phyloP scores from a whole-genome alignment of 2,329 filamentous ascomycete species.

The Proliferodiscus dingleyae region DNA sequence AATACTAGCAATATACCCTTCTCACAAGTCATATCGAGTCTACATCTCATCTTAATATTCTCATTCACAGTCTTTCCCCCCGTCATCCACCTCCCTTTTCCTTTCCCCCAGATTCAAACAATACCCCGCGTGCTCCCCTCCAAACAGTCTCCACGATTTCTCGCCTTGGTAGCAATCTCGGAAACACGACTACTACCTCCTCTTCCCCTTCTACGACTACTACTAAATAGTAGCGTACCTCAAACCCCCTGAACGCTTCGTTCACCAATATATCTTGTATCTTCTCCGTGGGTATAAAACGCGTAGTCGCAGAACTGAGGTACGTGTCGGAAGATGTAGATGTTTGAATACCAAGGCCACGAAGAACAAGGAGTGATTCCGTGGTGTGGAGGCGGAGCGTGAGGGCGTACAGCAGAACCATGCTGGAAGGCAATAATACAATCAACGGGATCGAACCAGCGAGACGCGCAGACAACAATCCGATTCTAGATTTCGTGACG shows the following conservation, averaged over 20 bases:
- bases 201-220: constrained; percentile 87
- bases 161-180: constrained; percentile 67
- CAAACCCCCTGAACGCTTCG: constrained; percentile 89
- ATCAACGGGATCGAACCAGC: constrained; percentile 36
- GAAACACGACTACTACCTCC: constrained; percentile 92
- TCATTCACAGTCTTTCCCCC: constrained; percentile 4
- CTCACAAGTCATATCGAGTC: too few relatives aligned
- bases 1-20: constrained; percentile 2
- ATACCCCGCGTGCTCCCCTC: constrained; percentile 75
- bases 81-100: constrained; percentile 12
- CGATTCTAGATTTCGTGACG: constrained; percentile 28
- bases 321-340: constrained; percentile 66
- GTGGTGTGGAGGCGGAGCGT: constrained; percentile 50
- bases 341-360: constrained; percentile 87
- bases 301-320: constrained; percentile 55
- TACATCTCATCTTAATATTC: too few relatives aligned
- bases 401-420: constrained; percentile 39
- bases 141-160: constrained; percentile 82
- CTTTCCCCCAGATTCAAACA: constrained; percentile 61
- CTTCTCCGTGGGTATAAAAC: constrained; percentile 83
- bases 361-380: constrained; percentile 83
- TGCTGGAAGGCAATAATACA: constrained; percentile 36
- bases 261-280: constrained; percentile 93
- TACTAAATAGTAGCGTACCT: constrained; percentile 82
- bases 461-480: constrained; percentile 31